These are phyloP conservation scores for Aureobasidium subglaciale DNA, from an alignment of 2,329 filamentous ascomycete genomes.

Conservation along the genomic window DNA sequence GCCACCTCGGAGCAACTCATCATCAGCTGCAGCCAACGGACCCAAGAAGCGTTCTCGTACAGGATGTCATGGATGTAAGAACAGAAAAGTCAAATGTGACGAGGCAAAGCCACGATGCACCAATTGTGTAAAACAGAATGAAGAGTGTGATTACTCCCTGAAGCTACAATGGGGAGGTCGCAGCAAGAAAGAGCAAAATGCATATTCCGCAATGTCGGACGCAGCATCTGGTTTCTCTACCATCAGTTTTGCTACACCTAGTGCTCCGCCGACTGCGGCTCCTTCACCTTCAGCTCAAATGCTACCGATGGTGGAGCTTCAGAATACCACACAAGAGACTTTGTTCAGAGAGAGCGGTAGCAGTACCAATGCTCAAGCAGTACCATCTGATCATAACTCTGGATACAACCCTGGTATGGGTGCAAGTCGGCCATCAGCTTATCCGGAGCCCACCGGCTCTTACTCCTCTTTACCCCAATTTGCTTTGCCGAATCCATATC, in stretches of 20 bases:
- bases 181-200: slow-evolving; percentile 45
- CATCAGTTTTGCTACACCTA: not conserved
- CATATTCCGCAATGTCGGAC: slow-evolving; percentile 19
- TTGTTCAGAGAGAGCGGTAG: not conserved
- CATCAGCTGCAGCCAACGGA: slow-evolving; percentile 48
- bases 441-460: not conserved
- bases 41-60: slow-evolving; percentile 61
- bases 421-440: not conserved
- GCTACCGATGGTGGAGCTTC: not conserved
- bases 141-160: slow-evolving; percentile 74
- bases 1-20: slow-evolving; percentile 63
- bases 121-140: slow-evolving; percentile 66
- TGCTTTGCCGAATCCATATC: not conserved
- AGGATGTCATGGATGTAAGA: slow-evolving; percentile 72
- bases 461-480: slow-evolving; percentile 4
- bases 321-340: not conserved
- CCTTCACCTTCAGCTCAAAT: not conserved
- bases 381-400: not conserved
- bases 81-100: slow-evolving; percentile 72
- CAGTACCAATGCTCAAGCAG: not conserved
- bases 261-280: not conserved
- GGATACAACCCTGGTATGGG: not conserved
- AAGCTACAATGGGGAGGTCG: slow-evolving; percentile 75
- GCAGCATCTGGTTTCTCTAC: not conserved
- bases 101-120: slow-evolving; percentile 67